Conservation (phyloP, 768 basidiomycete genomes). For the Mycena belliarum region DNA sequence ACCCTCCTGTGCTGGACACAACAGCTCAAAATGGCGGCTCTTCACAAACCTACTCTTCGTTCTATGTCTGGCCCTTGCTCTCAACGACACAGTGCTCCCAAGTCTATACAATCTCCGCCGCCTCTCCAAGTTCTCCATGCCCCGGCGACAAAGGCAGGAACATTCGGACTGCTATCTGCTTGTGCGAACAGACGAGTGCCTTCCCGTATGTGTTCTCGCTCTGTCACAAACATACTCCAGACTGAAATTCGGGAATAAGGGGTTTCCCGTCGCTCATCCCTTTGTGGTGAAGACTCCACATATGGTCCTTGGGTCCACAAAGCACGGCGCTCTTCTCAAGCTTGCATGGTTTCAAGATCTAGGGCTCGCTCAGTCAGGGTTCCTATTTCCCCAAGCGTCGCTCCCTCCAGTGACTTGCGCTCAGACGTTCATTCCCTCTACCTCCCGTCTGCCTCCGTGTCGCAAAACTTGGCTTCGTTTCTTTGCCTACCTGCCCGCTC, state of each 20-base stretch:
- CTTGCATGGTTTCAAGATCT: slow-evolving; percentile 2
- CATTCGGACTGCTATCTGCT: slow-evolving; percentile 13
- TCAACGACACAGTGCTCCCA: neutral
- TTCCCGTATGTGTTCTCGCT: slow-evolving; percentile 9
- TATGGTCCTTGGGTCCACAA: slow-evolving; percentile 1
- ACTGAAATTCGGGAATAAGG: neutral
- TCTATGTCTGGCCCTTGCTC: neutral
- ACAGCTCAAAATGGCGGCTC: neutral
- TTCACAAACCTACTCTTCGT: neutral
- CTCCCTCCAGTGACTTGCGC: neutral
- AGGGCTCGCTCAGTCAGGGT: slow-evolving; percentile 2
- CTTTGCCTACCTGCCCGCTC: neutral
- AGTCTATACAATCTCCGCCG: neutral
- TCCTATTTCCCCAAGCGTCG: neutral
- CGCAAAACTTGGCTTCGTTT: neutral
- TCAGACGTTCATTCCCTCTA: neutral
- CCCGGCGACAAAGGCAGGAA: slow-evolving; percentile 8
- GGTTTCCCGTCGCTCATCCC: slow-evolving; percentile 6
- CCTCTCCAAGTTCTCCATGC: neutral
- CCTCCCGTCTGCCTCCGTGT: neutral
- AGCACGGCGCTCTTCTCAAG: slow-evolving; percentile 7
- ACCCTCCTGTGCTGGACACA: slow-evolving; percentile 13
- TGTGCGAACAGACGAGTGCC: slow-evolving; percentile 9
- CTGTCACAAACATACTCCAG: neutral
- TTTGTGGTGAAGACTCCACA: neutral